Conservation (phyloP, 768 basidiomycete genomes). For the Podaxis rugospora region DNA sequence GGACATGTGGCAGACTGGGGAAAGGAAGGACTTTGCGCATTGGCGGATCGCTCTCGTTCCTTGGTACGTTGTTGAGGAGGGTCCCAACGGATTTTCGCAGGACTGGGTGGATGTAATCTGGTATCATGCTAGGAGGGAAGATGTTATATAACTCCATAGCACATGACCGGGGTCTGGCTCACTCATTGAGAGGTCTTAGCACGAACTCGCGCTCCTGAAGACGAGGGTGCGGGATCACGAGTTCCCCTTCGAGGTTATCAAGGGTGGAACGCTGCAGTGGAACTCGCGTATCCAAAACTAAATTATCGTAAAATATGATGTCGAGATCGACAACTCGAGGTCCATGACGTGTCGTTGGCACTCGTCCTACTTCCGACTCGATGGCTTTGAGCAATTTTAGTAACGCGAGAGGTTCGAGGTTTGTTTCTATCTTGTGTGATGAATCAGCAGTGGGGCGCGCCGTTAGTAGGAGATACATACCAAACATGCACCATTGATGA, state of each 20-base stretch:
- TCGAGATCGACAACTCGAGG: conserved; percentile 91
- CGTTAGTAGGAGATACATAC: conserved; percentile 34
- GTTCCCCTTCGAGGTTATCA: conserved; percentile 57
- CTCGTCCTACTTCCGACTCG: conserved; percentile 72
- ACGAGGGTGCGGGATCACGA: conserved; percentile 83
- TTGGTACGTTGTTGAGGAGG: conserved; percentile 40
- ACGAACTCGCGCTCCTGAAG: conserved; percentile 90
- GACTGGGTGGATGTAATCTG: conserved; percentile 64
- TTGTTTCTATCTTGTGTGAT: conserved; percentile 69
- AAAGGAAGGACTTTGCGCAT: conserved; percentile 79
- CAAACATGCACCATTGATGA: conserved; percentile 89
- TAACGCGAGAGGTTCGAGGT: conserved; percentile 53
- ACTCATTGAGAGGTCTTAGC: conserved; percentile 86
- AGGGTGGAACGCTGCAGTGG: conserved; percentile 32
- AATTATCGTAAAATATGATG: conserved; percentile 68
- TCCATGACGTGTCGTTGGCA: conserved; percentile 76
- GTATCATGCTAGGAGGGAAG: conserved; percentile 62
- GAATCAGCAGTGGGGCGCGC: not conserved
- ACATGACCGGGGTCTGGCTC: conserved; percentile 23
- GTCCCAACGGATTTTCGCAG: conserved; percentile 40
- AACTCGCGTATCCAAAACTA: conserved; percentile 53
- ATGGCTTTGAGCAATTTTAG: conserved; percentile 66
- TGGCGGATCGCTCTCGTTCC: conserved; percentile 29
- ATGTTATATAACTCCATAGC: not conserved
- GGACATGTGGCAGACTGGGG: conserved; percentile 45